Evolutionary conservation across 2,329 filamentous ascomycete genomes (phyloP).

Genomic region (Fusarium sp.): DNA sequence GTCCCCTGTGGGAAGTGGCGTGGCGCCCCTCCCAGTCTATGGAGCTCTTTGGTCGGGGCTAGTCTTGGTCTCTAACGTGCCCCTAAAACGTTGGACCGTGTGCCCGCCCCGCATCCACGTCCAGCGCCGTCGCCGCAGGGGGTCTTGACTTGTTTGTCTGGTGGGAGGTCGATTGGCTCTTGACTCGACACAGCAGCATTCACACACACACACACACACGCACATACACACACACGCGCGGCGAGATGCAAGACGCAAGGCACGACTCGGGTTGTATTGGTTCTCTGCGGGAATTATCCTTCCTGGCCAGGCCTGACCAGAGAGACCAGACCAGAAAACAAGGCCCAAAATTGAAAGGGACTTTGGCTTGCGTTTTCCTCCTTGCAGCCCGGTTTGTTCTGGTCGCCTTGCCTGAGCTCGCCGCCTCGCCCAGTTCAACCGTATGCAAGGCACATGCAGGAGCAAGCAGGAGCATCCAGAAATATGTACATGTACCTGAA

Average conservation of each 20-base stretch:
- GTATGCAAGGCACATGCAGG: conserved; percentile 14
- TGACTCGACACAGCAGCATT: background rate
- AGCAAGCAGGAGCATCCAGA: conserved; percentile 13
- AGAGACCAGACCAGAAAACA: conserved; percentile 8
- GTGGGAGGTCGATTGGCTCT: background rate
- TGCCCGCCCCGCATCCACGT: background rate
- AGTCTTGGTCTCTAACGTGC: conserved; percentile 13
- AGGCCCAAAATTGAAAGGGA: background rate
- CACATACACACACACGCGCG: background rate
- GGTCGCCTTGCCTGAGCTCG: background rate
- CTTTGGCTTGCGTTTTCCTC: conserved; percentile 10
- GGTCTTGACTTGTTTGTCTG: background rate
- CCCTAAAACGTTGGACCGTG: conserved; percentile 28
- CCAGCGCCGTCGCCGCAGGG: conserved; percentile 18
- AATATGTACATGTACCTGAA: conserved; percentile 15
- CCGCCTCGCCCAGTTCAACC: background rate
- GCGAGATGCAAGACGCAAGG: conserved; percentile 27
- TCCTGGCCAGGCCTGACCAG: conserved; percentile 10
- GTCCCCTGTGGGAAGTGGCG: background rate
- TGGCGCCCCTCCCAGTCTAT: background rate
- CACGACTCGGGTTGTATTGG: conserved; percentile 36
- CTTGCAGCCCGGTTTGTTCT: conserved; percentile 3
- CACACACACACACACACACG: background rate
- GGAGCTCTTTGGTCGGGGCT: background rate
- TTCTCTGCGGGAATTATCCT: conserved; percentile 28